Percentiles rank a stretch among this genome's conserved stretches.
Conservation (phyloP, 2,329 filamentous ascomycete genomes). For the Albophoma yamanashiensis region DNA sequence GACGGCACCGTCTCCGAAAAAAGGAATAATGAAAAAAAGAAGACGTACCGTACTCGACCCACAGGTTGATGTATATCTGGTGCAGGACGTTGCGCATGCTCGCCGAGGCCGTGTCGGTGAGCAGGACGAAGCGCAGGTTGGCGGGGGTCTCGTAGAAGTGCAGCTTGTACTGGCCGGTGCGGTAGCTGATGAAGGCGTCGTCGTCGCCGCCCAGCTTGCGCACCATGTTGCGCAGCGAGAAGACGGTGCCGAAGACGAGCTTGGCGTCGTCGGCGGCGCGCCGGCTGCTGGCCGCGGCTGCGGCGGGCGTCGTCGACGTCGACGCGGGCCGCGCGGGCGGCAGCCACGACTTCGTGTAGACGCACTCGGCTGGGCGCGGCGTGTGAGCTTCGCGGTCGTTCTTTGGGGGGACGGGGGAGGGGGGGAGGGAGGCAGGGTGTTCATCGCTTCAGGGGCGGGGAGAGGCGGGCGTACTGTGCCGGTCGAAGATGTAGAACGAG, state of each 20-base stretch:
- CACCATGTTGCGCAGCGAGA: slow-evolving; percentile 92
- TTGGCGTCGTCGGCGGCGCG: slow-evolving; percentile 71
- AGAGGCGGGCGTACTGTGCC: slow-evolving; percentile 61
- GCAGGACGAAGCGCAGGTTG: slow-evolving; percentile 90
- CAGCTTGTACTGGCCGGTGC: slow-evolving; percentile 91
- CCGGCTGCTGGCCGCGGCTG: slow-evolving; percentile 23
- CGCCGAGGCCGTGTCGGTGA: slow-evolving; percentile 79
- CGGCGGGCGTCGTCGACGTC: slow-evolving; percentile 30
- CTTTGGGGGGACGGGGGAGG: too few relatives aligned
- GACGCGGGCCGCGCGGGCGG: slow-evolving; percentile 24
- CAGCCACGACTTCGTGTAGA: slow-evolving; percentile 86
- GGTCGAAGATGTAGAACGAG: slow-evolving; percentile 98
- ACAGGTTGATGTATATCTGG: slow-evolving; percentile 97
- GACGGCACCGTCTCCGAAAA: too few relatives aligned
- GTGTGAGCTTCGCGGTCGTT: background rate
- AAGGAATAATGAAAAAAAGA: too few relatives aligned
- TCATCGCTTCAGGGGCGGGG: background rate
- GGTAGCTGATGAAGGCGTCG: slow-evolving; percentile 89
- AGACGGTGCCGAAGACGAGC: slow-evolving; percentile 93
- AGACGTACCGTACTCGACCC: slow-evolving; percentile 78
- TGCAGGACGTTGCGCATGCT: slow-evolving; percentile 93
- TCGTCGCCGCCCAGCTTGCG: slow-evolving; percentile 89
- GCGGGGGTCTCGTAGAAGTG: slow-evolving; percentile 99
- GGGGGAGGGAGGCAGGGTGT: too few relatives aligned
- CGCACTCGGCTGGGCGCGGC: slow-evolving; percentile 68